These are phyloP conservation scores for Ulmus americana DNA, from an alignment of 331 rosid genomes.

Conservation along the genomic window DNA sequence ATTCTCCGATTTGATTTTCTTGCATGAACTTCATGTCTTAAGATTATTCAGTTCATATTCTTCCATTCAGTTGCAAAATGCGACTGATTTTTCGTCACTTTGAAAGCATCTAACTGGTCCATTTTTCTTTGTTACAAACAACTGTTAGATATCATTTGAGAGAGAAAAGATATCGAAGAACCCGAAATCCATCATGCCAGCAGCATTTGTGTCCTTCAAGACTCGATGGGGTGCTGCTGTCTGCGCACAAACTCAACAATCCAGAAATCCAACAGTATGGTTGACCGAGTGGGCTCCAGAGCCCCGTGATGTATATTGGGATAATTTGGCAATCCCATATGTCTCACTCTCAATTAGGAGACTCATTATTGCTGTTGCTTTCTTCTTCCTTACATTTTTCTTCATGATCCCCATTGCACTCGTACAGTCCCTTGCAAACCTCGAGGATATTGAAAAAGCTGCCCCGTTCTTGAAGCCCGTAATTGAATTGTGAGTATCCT, in stretches of 20 bases:
- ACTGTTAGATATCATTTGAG: slow-evolving; percentile 64
- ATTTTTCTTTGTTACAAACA: slow-evolving; percentile 1
- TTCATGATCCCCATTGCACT: slow-evolving; percentile 97
- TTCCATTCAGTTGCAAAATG: neutral
- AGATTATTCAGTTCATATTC: neutral
- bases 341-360: slow-evolving; percentile 81
- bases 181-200: slow-evolving; percentile 68
- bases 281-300: slow-evolving; percentile 98
- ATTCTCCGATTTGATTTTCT: neutral
- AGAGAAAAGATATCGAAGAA: slow-evolving; percentile 41
- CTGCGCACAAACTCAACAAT: slow-evolving; percentile 88
- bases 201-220: slow-evolving; percentile 86
- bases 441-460: slow-evolving; percentile 78
- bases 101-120: neutral
- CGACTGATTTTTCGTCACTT: neutral
- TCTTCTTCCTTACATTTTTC: slow-evolving; percentile 95
- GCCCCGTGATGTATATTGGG: slow-evolving; percentile 89
- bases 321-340: slow-evolving; percentile 85
- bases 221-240: slow-evolving; percentile 96
- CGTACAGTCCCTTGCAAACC: slow-evolving; percentile 90
- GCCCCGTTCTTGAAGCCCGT: slow-evolving; percentile 63
- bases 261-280: slow-evolving; percentile 90
- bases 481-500: slow-evolving; percentile 58
- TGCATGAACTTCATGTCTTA: neutral
- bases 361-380: slow-evolving; percentile 68